phyloP scores from a whole-genome alignment of 139 green algal species.

The Klebsormidium nitens region DNA sequence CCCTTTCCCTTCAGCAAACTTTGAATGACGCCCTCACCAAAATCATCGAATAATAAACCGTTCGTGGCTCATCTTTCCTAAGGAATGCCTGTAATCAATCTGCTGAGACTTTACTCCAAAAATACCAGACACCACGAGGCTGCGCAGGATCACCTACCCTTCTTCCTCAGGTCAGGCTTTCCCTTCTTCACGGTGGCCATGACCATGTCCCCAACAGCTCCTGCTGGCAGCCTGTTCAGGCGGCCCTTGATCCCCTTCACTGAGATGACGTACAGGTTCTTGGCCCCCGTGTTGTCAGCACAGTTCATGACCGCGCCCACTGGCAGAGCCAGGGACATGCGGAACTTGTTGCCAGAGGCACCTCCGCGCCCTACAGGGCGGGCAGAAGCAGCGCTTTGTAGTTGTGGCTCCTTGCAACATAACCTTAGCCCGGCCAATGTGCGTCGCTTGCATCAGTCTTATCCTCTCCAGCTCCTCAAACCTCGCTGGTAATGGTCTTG shows the following conservation, averaged over 20 bases:
- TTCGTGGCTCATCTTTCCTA: too few relatives aligned
- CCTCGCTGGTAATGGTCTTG: too few relatives aligned
- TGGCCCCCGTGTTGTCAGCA: conserved; percentile 96
- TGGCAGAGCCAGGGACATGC: conserved; percentile 91
- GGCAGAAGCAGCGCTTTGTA: conserved; percentile 19
- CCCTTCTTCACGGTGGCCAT: conserved; percentile 99
- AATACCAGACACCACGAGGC: too few relatives aligned
- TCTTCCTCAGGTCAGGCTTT: conserved; percentile 99
- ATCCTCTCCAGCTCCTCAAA: background rate
- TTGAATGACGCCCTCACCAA: too few relatives aligned
- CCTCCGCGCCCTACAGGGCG: conserved; percentile 51
- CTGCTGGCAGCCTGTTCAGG: conserved; percentile 92
- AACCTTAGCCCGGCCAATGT: too few relatives aligned
- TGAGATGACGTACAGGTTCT: conserved; percentile 99
- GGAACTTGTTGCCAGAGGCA: conserved; percentile 94
- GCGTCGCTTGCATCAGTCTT: too few relatives aligned
- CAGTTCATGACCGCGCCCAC: conserved; percentile 97
- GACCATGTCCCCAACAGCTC: conserved; percentile 89
- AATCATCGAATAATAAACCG: too few relatives aligned
- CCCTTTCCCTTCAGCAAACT: too few relatives aligned
- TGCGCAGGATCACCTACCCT: conserved; percentile 57
- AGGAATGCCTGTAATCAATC: too few relatives aligned
- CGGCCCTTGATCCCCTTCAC: conserved; percentile 74
- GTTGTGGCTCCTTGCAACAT: too few relatives aligned
- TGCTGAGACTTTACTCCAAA: too few relatives aligned